Evolutionary conservation across 2,329 filamentous ascomycete genomes (phyloP).

Genomic region (Sporothrix protearum): DNA sequence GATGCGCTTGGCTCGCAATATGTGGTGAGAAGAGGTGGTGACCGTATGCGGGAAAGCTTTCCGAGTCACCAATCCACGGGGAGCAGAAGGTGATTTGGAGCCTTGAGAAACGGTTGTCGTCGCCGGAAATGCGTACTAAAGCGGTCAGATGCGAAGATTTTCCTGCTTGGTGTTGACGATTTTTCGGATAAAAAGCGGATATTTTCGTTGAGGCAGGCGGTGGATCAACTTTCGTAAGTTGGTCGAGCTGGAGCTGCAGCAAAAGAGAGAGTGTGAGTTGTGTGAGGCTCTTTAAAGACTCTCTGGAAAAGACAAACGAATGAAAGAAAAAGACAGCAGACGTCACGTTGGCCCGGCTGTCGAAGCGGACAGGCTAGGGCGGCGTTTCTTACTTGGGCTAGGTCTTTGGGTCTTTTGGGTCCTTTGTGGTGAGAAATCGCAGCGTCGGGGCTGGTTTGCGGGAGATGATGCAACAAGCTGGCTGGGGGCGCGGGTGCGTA

Average conservation of each 20-base stretch:
- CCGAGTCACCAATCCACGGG: slow-evolving; percentile 24
- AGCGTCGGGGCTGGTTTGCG: neutral
- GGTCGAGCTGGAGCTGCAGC: neutral
- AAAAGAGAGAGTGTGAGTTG: slow-evolving; percentile 1
- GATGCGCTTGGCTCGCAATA: slow-evolving; percentile 42
- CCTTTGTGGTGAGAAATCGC: neutral
- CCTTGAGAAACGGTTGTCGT: slow-evolving; percentile 20
- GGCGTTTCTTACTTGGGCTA: slow-evolving; percentile 15
- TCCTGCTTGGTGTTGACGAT: slow-evolving; percentile 6
- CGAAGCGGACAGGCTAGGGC: neutral
- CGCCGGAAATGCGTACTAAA: slow-evolving; percentile 6
- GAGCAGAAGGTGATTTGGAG: neutral
- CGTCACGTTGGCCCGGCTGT: slow-evolving; percentile 1
- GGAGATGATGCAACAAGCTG: neutral
- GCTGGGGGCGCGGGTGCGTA: neutral
- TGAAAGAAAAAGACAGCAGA: neutral
- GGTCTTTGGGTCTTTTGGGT: neutral
- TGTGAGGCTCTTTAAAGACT: slow-evolving; percentile 3
- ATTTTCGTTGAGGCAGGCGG: neutral
- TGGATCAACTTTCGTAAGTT: neutral
- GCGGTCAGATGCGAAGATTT: neutral
- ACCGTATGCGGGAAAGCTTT: slow-evolving; percentile 25
- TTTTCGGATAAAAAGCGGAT: slow-evolving; percentile 7
- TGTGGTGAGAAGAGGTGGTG: slow-evolving; percentile 22
- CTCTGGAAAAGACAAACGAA: neutral